These are phyloP conservation scores for Globisporangium okanoganense DNA, from an alignment of 352 stramenopile species.

Conservation along the genomic window DNA sequence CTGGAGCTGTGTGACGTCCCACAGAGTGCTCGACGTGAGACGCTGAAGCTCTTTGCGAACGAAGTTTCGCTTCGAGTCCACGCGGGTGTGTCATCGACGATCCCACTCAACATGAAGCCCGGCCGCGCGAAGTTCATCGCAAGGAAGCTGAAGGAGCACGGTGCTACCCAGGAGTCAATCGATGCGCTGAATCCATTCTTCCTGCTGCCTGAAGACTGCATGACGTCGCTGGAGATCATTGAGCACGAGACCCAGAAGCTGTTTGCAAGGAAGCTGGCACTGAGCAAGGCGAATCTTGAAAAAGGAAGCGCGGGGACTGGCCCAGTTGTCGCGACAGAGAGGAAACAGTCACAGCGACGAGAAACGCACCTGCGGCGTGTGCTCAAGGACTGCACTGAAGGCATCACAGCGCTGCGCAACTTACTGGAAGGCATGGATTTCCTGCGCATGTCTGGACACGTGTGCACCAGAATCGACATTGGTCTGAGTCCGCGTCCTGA, in stretches of 20 bases:
- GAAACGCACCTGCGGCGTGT: slow-evolving; percentile 55
- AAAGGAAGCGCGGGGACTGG: neutral
- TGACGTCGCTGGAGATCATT: slow-evolving; percentile 58
- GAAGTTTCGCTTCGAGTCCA: slow-evolving; percentile 70
- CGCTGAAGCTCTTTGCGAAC: slow-evolving; percentile 76
- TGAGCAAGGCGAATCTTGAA: slow-evolving; percentile 22
- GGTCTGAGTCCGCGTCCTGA: slow-evolving; percentile 72
- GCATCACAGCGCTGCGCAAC: slow-evolving; percentile 51
- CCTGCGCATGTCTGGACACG: slow-evolving; percentile 46
- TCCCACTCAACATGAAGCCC: slow-evolving; percentile 53
- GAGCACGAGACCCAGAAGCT: slow-evolving; percentile 65
- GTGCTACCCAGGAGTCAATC: slow-evolving; percentile 35
- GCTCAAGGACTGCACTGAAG: slow-evolving; percentile 71
- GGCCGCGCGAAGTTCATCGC: slow-evolving; percentile 72
- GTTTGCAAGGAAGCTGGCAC: slow-evolving; percentile 39
- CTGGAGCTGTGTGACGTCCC: slow-evolving; percentile 68
- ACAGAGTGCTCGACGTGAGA: slow-evolving; percentile 44
- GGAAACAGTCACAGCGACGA: slow-evolving; percentile 65
- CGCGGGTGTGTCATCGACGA: slow-evolving; percentile 48
- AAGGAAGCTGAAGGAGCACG: slow-evolving; percentile 67
- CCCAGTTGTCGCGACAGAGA: slow-evolving; percentile 15
- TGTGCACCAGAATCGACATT: slow-evolving; percentile 70
- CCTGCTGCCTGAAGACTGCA: slow-evolving; percentile 55
- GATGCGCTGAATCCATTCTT: slow-evolving; percentile 78
- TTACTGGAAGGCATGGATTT: slow-evolving; percentile 76